Base-by-base conservation (phyloP, 352 stramenopile species). In the Vaucheria bursata region DNA sequence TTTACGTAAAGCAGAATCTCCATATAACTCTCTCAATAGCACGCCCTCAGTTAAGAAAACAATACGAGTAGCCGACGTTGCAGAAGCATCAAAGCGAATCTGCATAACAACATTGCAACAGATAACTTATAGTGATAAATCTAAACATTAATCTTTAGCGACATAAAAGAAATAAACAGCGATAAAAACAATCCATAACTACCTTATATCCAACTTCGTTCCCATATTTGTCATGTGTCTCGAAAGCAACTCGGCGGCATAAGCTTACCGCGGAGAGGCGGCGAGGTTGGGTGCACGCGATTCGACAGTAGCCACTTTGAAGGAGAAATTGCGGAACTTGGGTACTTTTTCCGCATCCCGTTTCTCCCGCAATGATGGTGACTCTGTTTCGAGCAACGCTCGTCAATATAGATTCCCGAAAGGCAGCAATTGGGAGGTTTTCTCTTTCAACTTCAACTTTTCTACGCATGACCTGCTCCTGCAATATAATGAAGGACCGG, bases 61-160 rank as follows among this genome's bases (percentile, higher is more conserved):
- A 29, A 88, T 85, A 29, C 83, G 83, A 0, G 97, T 99, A 73
- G 96, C 92, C 72, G 97, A 91, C 70, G 89, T 97, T 38, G 95
- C 99, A 79, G 93, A 98, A 84, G 99, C 96, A 81, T 99, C 96
- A 82, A 99, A 99, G 75, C 97, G 93, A 80, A 99, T 98, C 45
- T 59, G 12, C 12, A n/a, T n/a, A n/a, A n/a, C n/a, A n/a, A n/a
- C 45, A 18, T 59, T 18, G 18, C 18, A 18, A 59, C 18, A 59
- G 18, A 38, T 38, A 34, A 70, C 29, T 12, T n/a, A 70, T 38
- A 7, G 32, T 29, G 64, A 70, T 70, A 7, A 7, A 34, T 29
- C 7, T 7, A 29, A 34, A 70, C 7, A 38, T 33, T 67, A 31
- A 87, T 79, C 74, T 73, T 83, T 29, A n/a, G n/a, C n/a, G n/a